phyloP scores from a whole-genome alignment of 2,329 filamentous ascomycete genomes.

The Fusarium bulbicola region DNA sequence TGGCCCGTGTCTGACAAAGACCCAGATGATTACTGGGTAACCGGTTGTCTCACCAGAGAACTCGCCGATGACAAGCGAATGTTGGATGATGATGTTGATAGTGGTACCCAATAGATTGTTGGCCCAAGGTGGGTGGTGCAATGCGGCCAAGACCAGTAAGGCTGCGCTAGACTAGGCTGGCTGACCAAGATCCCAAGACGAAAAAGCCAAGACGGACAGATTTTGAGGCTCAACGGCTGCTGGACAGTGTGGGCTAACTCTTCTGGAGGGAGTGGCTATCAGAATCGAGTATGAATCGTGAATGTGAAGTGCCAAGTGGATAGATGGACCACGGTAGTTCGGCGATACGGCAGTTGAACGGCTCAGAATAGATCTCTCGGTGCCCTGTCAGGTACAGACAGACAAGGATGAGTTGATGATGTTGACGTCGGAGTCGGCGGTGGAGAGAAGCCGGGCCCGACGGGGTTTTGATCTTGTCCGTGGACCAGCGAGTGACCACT shows the following conservation, averaged over 20 bases:
- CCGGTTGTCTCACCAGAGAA: background rate
- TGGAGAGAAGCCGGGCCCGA: constrained; percentile 24
- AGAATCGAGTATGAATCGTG: background rate
- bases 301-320: background rate
- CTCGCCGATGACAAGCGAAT: background rate
- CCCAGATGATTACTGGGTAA: background rate
- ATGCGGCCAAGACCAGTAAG: constrained; percentile 14
- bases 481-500: background rate
- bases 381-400: constrained; percentile 15
- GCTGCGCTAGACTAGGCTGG: constrained; percentile 7
- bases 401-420: constrained; percentile 25
- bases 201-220: constrained; percentile 13
- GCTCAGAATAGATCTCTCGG: constrained; percentile 8
- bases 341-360: constrained; percentile 12
- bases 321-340: constrained; percentile 12
- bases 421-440: constrained; percentile 17
- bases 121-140: constrained; percentile 3
- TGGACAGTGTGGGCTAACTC: background rate
- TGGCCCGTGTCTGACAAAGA: constrained; percentile 26
- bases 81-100: constrained; percentile 7
- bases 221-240: constrained; percentile 22
- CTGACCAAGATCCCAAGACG: constrained; percentile 11
- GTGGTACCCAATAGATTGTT: constrained; percentile 2
- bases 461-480: constrained; percentile 18
- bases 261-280: background rate